Percentiles rank a stretch among this genome's conserved stretches.
Evolutionary conservation across 371 early-diverging fungal genomes (phyloP).

Genomic region (Mortierella sp.): DNA sequence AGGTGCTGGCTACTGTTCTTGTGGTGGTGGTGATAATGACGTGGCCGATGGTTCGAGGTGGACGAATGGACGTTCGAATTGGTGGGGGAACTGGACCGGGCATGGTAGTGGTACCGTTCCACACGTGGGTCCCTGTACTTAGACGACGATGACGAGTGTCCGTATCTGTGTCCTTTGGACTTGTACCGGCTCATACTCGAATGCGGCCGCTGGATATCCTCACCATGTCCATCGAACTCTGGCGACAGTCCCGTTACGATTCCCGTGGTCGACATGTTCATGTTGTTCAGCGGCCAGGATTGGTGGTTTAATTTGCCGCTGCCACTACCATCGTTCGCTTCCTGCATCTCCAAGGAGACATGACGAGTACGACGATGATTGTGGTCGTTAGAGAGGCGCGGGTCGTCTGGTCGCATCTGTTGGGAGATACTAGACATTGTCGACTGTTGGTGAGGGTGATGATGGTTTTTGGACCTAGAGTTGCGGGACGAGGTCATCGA

Average conservation of each 20-base stretch:
- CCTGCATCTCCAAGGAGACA: conserved; percentile 24
- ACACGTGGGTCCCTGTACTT: conserved; percentile 19
- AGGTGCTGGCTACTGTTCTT: not conserved
- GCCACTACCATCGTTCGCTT: not conserved
- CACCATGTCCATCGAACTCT: conserved; percentile 21
- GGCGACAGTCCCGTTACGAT: conserved; percentile 44
- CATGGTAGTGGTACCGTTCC: conserved; percentile 32
- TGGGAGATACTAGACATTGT: conserved; percentile 1
- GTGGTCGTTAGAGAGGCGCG: conserved; percentile 1
- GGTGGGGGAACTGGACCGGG: conserved; percentile 24
- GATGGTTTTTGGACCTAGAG: not conserved
- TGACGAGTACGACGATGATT: too few relatives aligned
- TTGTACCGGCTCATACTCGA: conserved; percentile 35
- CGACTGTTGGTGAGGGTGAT: conserved; percentile 12
- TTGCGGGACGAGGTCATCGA: conserved; percentile 24
- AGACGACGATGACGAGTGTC: too few relatives aligned
- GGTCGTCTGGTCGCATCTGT: conserved; percentile 16
- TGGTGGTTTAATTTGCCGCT: conserved; percentile 13
- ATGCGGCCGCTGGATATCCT: conserved; percentile 14
- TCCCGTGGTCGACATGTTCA: conserved; percentile 33
- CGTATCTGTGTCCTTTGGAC: not conserved
- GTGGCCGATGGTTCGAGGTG: conserved; percentile 27
- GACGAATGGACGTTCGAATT: conserved; percentile 24
- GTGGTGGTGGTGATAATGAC: conserved; percentile 15
- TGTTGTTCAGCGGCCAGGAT: conserved; percentile 34